Conservation (phyloP, 2,329 filamentous ascomycete species). For the Trichophaea hybrida region DNA sequence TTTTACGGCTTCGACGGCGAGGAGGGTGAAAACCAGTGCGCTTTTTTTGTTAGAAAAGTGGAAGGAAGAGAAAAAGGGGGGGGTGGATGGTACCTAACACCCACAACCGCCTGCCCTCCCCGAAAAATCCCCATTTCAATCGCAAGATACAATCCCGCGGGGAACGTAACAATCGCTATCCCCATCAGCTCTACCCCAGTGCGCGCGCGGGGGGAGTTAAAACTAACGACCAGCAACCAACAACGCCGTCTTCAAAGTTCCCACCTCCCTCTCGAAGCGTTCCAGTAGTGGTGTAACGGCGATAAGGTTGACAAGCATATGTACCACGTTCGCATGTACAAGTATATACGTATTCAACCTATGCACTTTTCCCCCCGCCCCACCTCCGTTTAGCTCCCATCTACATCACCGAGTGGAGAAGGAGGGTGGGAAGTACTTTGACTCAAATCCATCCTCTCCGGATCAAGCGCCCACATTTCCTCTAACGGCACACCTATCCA, state of each 20-base stretch:
- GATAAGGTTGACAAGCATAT: constrained; percentile 63
- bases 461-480: constrained; percentile 43
- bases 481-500: constrained; percentile 49
- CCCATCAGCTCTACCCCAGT: constrained; percentile 7
- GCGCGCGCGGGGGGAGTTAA: not conserved
- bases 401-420: too few relatives aligned
- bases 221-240: constrained; percentile 81
- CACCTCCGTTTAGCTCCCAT: too few relatives aligned
- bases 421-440: too few relatives aligned
- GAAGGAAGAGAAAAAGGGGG: constrained; percentile 11
- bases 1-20: constrained; percentile 73
- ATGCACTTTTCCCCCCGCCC: constrained; percentile 48
- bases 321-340: constrained; percentile 67
- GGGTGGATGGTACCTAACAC: constrained; percentile 51
- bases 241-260: constrained; percentile 72
- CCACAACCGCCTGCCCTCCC: constrained; percentile 59
- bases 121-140: constrained; percentile 60
- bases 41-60: constrained; percentile 36
- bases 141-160: constrained; percentile 65
- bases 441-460: constrained; percentile 55
- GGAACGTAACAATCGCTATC: constrained; percentile 62
- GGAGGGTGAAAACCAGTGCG: constrained; percentile 81
- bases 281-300: constrained; percentile 79
- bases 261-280: constrained; percentile 83
- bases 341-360: constrained; percentile 85